phyloP scores from a whole-genome alignment of 257 asterid species.

The Asclepias syriaca region DNA sequence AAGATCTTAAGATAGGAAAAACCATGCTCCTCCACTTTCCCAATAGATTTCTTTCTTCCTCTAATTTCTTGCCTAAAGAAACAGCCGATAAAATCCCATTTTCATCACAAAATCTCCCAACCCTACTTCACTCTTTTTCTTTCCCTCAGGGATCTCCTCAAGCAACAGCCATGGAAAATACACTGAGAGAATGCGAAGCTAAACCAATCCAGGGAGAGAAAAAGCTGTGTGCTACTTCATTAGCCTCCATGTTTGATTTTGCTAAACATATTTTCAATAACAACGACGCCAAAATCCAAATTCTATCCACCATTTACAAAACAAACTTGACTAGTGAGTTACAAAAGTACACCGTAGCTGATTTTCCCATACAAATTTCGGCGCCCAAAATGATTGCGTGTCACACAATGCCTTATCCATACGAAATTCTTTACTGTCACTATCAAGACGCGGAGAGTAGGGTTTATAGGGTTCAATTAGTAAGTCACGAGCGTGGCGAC shows the following conservation, averaged over 20 bases:
- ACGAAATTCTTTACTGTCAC: conserved; percentile 64
- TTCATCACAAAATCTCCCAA: conserved; percentile 35
- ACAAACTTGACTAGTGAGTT: conserved; percentile 23
- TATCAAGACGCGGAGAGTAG: conserved; percentile 37
- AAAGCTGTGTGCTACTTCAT: conserved; percentile 65
- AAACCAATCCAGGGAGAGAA: conserved; percentile 57
- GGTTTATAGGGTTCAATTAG: conserved; percentile 37
- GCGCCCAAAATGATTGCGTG: conserved; percentile 56
- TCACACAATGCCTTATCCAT: conserved; percentile 72
- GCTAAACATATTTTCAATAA: conserved; percentile 33
- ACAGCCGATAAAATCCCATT: conserved; percentile 67
- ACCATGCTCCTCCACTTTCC: conserved; percentile 55
- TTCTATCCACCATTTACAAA: conserved; percentile 41
- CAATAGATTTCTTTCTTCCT: conserved; percentile 25
- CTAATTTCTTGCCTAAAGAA: conserved; percentile 36
- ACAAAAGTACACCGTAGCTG: conserved; percentile 41
- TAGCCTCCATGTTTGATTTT: conserved; percentile 58
- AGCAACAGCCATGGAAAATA: conserved; percentile 58
- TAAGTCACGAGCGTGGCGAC: conserved; percentile 40
- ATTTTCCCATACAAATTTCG: conserved; percentile 27
- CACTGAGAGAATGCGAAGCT: conserved; percentile 55
- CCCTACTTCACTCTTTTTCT: conserved; percentile 42
- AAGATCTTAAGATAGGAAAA: conserved; percentile 49
- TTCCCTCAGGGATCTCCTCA: conserved; percentile 57
- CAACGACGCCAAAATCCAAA: conserved; percentile 15